Percentiles rank a stretch among this genome's conserved stretches.
These are phyloP conservation scores for Claviceps maximensis DNA, from an alignment of 2,329 filamentous ascomycete species.

Conservation along the genomic window DNA sequence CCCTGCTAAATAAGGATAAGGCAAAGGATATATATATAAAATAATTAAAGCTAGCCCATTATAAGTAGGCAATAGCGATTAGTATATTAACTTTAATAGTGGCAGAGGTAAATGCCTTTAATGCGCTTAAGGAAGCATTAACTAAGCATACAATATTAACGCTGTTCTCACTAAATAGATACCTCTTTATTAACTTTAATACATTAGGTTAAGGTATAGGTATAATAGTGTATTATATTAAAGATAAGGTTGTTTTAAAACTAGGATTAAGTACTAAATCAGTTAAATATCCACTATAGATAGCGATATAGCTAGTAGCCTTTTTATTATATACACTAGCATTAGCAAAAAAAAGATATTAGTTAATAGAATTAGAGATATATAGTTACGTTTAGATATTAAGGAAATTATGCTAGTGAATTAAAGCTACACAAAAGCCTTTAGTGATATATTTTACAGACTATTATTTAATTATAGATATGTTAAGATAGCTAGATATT, in stretches of 20 bases:
- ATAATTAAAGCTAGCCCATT: not conserved
- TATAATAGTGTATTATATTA: not conserved
- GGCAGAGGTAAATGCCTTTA: not conserved
- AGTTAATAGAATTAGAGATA: not conserved
- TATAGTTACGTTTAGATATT: not conserved
- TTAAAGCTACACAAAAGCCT: not conserved
- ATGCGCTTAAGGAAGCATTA: not conserved
- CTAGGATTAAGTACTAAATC: rapidly evolving
- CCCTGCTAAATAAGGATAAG: no score
- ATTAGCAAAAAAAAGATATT: not conserved
- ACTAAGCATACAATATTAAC: not conserved
- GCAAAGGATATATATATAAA: not conserved
- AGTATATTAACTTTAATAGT: not conserved
- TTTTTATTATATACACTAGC: not conserved
- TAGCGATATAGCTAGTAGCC: not conserved
- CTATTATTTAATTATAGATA: not conserved
- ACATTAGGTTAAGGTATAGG: not conserved
- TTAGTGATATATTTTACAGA: not conserved
- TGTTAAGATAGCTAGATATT: not conserved
- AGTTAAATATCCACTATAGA: not conserved
- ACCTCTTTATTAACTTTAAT: not conserved
- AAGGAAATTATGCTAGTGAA: not conserved
- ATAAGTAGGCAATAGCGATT: no score
- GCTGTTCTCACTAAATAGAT: not conserved
- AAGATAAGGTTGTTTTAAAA: not conserved